Evolutionary conservation across 176 grass and related monocot species (phyloP).

Genomic region (Triticum aestivum): DNA sequence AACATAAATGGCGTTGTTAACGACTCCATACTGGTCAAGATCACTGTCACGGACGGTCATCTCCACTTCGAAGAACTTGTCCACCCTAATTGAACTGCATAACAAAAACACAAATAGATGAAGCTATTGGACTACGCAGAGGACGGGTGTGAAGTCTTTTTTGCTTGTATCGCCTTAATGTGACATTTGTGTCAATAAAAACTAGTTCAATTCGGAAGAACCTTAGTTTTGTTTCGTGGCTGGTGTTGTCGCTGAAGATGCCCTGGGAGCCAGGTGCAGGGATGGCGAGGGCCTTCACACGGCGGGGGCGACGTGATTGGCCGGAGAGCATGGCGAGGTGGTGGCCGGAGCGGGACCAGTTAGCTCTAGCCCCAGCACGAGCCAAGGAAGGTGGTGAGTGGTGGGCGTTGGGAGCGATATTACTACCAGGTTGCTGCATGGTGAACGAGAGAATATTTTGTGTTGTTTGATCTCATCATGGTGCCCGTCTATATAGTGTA

Average conservation of each 20-base stretch:
- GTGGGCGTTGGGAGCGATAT: not conserved
- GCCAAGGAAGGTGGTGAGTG: not conserved
- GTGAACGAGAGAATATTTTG: no score
- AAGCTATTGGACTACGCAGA: not conserved
- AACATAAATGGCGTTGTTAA: slow-evolving; percentile 56
- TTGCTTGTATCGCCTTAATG: no score
- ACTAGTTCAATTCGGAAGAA: not conserved
- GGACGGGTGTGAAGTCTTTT: no score
- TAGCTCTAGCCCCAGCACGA: not conserved
- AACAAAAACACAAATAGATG: not conserved
- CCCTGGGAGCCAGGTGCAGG: not conserved
- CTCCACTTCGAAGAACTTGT: slow-evolving; percentile 56
- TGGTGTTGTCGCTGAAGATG: not conserved
- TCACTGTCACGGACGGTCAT: slow-evolving; percentile 63
- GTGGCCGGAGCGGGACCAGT: not conserved
- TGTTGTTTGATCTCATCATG: no score
- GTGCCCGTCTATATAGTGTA: no score
- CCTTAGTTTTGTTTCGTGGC: not conserved
- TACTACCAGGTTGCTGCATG: not conserved
- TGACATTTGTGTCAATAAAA: no score
- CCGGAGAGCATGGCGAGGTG: not conserved
- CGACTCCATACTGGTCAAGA: slow-evolving; percentile 59
- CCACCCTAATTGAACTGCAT: not conserved
- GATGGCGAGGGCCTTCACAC: not conserved
- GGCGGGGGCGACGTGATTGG: not conserved